Base-by-base conservation (phyloP, 371 early-diverging fungal species). In the Basidiobolus meristosporus region DNA sequence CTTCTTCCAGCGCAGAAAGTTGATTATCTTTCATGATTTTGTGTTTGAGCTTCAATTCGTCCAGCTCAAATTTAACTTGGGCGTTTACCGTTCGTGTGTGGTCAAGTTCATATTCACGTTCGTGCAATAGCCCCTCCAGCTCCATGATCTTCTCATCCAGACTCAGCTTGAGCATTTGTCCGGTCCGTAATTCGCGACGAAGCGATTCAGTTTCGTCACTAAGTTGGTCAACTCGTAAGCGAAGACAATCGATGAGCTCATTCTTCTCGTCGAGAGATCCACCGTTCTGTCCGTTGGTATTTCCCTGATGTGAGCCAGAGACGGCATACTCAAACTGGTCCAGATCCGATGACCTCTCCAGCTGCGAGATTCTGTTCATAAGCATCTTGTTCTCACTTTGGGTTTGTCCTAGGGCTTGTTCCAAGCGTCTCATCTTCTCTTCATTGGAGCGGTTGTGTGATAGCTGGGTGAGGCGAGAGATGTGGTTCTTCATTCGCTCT, bases 101-200 rank as follows among this genome's bases (percentile, higher is more conserved):
- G 9, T 26, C 26, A 9, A 26, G 26, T 26, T 26, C 26, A 9
- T 26, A 26, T 26, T 26, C 26, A 26, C 26, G 26, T 9, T 26
- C 26, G 9, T 26, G 26, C 26, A 26, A 26, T 26, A 26, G 26
- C 26, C 26, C 26, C 9, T 26, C 26, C 9, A 26, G 26, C 26
- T 26, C 26, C 26, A 26, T 26, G 3, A 36, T 21, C 19, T 36
- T 36, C 11, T 36, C 36, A 17, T 21, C 21, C 18, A 19, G 10
- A 10, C 19, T 21, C 10, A 10, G 4, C 19, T 36, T 16, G 6
- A 36, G 36, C 21, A 36, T 11, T 17, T 21, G 36, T 17, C 11
- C 18, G 19, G 36, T 36, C 14, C 36, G 36, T 19, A 36, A 36
- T 36, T 36, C 36, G 19, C 21, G 36, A 19, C 36, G 36, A 17